Conservation (phyloP, 192 early-diverging fungal genomes). For the Mortierella alpina region DNA sequence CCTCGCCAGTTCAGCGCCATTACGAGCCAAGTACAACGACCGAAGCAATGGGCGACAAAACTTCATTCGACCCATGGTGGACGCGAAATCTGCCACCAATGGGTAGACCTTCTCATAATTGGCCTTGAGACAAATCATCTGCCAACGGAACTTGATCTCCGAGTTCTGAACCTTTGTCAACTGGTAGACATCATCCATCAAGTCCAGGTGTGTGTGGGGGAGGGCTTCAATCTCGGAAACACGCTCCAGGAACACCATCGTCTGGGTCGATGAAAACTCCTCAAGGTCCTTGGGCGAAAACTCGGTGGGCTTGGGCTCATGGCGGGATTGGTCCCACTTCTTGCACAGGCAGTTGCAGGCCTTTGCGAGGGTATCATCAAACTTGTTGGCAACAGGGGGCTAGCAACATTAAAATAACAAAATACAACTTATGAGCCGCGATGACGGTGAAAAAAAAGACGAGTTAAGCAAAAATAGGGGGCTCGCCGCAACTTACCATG, state of each 20-base stretch:
- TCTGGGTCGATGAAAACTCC: constrained; percentile 74
- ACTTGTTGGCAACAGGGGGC: constrained; percentile 86
- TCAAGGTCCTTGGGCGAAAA: constrained; percentile 75
- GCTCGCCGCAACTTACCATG: constrained; percentile 86
- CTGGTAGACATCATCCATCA: constrained; percentile 79
- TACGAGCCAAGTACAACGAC: constrained; percentile 71
- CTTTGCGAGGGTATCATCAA: constrained; percentile 87
- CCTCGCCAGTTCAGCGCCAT: constrained; percentile 80
- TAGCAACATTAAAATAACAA: constrained; percentile 17
- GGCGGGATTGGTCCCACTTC: constrained; percentile 76
- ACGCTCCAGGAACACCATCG: constrained; percentile 85
- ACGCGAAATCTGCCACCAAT: constrained; percentile 82
- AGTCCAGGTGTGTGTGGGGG: constrained; percentile 66
- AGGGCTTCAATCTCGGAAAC: constrained; percentile 73
- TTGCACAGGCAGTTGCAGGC: constrained; percentile 83
- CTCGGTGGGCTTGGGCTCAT: constrained; percentile 56
- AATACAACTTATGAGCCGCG: constrained; percentile 1
- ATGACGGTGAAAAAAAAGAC: not conserved
- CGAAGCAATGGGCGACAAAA: constrained; percentile 58
- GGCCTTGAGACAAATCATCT: constrained; percentile 80
- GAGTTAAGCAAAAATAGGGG: not conserved
- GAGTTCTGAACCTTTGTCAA: constrained; percentile 79
- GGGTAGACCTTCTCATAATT: constrained; percentile 81
- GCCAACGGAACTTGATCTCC: constrained; percentile 92
- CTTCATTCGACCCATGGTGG: constrained; percentile 95